Conservation (phyloP, 306 rosid species). For the Quercus robur region DNA sequence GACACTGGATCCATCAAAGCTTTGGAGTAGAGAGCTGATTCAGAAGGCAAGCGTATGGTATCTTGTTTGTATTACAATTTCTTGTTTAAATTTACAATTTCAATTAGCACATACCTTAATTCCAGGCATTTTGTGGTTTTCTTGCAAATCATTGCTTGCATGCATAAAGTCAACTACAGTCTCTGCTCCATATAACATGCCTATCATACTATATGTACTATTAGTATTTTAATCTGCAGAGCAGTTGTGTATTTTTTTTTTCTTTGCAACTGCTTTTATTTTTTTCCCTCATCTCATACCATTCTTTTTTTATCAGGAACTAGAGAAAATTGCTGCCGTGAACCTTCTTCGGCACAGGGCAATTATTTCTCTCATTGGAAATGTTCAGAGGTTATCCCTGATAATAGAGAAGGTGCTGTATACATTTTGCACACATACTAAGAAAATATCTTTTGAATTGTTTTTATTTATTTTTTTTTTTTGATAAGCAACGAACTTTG, state of each 20-base stretch:
- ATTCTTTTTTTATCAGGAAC: constrained; percentile 57
- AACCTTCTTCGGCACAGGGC: constrained; percentile 84
- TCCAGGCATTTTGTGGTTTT: background rate
- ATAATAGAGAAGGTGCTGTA: constrained; percentile 81
- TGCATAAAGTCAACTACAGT: background rate
- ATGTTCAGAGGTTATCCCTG: constrained; percentile 83
- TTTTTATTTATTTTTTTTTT: too few species aligned
- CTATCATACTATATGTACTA: background rate
- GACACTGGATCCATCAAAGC: constrained; percentile 88
- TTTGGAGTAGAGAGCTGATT: constrained; percentile 88
- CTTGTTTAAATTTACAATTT: background rate
- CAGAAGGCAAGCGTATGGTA: constrained; percentile 60
- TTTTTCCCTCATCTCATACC: constrained; percentile 15
- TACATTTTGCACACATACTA: constrained; percentile 6
- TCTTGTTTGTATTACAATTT: constrained; percentile 16
- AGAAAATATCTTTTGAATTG: background rate
- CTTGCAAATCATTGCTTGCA: background rate
- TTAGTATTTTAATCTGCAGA: constrained; percentile 7
- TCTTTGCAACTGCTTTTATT: background rate
- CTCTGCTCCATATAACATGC: background rate
- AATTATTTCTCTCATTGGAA: constrained; percentile 93
- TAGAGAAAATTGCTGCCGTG: constrained; percentile 88
- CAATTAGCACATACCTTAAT: background rate
- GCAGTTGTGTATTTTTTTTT: background rate
- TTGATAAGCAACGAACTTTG: background rate